These are phyloP conservation scores for Letharia lupina DNA, from an alignment of 495 filamentous ascomycete species.

Conservation along the genomic window DNA sequence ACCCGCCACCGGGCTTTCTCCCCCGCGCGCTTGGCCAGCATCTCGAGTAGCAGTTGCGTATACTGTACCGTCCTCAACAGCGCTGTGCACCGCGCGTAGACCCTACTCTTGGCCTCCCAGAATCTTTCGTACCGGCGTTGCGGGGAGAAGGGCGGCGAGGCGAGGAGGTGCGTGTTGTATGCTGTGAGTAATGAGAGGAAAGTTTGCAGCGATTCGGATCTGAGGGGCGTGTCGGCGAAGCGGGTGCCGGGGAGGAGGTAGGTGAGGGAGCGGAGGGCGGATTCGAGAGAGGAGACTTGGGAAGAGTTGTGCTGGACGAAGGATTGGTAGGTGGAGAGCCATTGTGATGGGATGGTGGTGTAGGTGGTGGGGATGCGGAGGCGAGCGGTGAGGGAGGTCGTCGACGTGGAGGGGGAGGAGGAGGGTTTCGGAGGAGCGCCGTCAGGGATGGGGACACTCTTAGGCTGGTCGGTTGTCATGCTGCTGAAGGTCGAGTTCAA, in stretches of 20 bases:
- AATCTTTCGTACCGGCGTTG: conserved; percentile 87
- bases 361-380: conserved; percentile 19
- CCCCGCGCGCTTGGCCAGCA: conserved; percentile 70
- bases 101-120: conserved; percentile 65
- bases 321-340: conserved; percentile 72
- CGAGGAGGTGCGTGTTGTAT: conserved; percentile 90
- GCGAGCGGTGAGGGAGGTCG: conserved; percentile 7
- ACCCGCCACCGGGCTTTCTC: conserved; percentile 83
- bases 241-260: conserved; percentile 90
- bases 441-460: neutral
- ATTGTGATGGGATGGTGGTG: conserved; percentile 57
- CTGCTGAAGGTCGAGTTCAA: neutral
- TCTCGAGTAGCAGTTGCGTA: conserved; percentile 81
- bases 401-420: neutral
- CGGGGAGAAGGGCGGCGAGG: conserved; percentile 50
- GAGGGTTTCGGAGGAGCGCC: conserved; percentile 1
- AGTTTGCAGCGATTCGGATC: conserved; percentile 87
- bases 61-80: conserved; percentile 85
- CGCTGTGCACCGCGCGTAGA: conserved; percentile 71
- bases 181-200: conserved; percentile 82
- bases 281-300: conserved; percentile 89
- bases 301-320: conserved; percentile 92
- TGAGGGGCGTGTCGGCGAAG: conserved; percentile 86
- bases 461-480: neutral
- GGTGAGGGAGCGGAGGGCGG: conserved; percentile 77